phyloP scores from a whole-genome alignment of 371 early-diverging fungal species.

The Mucor sp. region DNA sequence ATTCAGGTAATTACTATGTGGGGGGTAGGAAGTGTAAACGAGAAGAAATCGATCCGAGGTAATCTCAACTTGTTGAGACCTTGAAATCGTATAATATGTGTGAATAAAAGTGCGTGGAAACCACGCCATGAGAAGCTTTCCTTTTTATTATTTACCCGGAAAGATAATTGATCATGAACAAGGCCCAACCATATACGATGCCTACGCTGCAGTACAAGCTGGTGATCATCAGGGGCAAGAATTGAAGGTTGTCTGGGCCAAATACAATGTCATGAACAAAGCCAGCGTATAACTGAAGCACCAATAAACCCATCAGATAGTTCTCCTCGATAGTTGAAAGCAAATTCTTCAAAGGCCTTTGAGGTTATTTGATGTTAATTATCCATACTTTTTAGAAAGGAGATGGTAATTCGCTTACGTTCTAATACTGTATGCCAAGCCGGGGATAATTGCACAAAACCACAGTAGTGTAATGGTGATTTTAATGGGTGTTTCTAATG shows the following conservation, averaged over 20 bases:
- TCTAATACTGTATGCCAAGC: conserved; percentile 47
- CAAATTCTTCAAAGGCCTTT: conserved; percentile 31
- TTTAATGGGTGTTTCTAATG: conserved; percentile 69
- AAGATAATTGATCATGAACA: conserved; percentile 42
- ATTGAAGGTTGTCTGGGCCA: conserved; percentile 57
- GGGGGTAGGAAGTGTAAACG: too few relatives aligned
- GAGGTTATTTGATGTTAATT: background rate
- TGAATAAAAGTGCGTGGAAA: background rate
- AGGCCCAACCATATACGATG: conserved; percentile 74
- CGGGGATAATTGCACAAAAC: conserved; percentile 54
- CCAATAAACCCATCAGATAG: conserved; percentile 69
- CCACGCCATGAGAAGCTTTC: background rate
- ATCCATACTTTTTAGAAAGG: background rate
- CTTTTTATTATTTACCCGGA: conserved; percentile 2
- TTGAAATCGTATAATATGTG: background rate
- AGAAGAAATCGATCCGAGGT: background rate
- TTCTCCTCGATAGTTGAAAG: conserved; percentile 52
- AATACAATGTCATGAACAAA: conserved; percentile 57
- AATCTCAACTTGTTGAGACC: background rate
- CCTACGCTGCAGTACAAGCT: conserved; percentile 83
- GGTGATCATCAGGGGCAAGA: conserved; percentile 82
- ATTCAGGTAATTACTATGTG: too few relatives aligned
- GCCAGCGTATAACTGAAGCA: conserved; percentile 64
- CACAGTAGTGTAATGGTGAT: conserved; percentile 55
- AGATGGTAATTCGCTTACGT: conserved; percentile 28